Evolutionary conservation across 345 rosid species (phyloP).

Genomic region (Physaria fendleri): DNA sequence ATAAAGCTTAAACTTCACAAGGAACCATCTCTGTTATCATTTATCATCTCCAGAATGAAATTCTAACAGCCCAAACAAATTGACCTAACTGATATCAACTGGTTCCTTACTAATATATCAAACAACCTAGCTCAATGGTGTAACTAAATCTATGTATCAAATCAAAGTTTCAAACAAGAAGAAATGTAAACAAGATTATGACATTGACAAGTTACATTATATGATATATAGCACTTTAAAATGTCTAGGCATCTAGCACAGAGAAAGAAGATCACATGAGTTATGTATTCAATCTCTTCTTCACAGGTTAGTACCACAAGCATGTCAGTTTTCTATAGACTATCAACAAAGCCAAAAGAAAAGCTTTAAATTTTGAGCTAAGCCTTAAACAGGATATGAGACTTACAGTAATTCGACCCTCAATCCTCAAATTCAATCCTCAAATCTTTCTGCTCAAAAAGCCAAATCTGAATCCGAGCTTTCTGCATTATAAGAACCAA

Average conservation of each 20-base stretch:
- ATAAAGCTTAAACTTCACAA: not conserved
- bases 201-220: not conserved
- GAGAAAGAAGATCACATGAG: not conserved
- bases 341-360: not conserved
- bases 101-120: not conserved
- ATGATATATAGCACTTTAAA: not conserved
- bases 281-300: not conserved
- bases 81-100: not conserved
- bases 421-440: no score
- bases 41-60: not conserved
- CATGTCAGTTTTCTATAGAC: not conserved
- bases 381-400: not conserved
- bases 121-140: not conserved
- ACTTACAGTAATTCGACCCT: constrained; percentile 47
- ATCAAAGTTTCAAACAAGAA: not conserved
- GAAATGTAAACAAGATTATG: not conserved
- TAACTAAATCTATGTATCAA: not conserved
- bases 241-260: not conserved
- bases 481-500: constrained; percentile 39
- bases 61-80: not conserved
- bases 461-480: constrained; percentile 97
- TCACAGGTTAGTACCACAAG: not conserved
- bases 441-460: constrained; percentile 88
- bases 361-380: not conserved
- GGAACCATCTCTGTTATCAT: not conserved